Evolutionary conservation across 495 filamentous ascomycete species (phyloP).

Genomic region (Amorphotheca resinae): DNA sequence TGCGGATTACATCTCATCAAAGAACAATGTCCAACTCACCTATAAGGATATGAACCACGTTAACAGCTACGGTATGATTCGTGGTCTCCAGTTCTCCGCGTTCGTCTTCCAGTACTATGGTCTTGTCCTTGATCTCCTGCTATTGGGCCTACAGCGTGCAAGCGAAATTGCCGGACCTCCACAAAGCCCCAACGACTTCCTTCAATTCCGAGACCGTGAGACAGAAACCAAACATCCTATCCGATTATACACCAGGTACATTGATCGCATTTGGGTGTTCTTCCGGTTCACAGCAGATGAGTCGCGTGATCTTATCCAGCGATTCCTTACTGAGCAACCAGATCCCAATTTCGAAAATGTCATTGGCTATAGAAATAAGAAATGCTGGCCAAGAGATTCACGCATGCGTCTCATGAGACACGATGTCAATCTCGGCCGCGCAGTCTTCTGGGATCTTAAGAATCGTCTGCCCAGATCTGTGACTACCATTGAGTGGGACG

Average conservation of each 20-base stretch:
- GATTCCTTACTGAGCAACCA: conserved; percentile 95
- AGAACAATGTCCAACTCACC: conserved; percentile 98
- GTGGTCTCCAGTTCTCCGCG: conserved; percentile 91
- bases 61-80: conserved; percentile 97
- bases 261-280: conserved; percentile 98
- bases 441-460: conserved; percentile 99
- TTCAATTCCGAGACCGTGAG: conserved; percentile 87
- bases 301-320: conserved; percentile 89
- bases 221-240: conserved; percentile 92
- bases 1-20: conserved; percentile 97
- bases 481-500: conserved; percentile 98
- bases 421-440: conserved; percentile 95
- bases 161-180: conserved; percentile 97
- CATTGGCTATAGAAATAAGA: conserved; percentile 98
- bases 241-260: conserved; percentile 90
- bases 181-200: conserved; percentile 91
- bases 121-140: conserved; percentile 83
- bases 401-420: conserved; percentile 98
- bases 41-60: conserved; percentile 99
- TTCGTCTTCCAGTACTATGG: conserved; percentile 99
- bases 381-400: conserved; percentile 97
- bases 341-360: conserved; percentile 99
- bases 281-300: conserved; percentile 88
- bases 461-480: conserved; percentile 88
- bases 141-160: conserved; percentile 87